Evolutionary conservation across 2,329 filamentous ascomycete species (phyloP), one percentile per base, ranked within the genome.

Genomic region (Penicillium concentricum): DNA sequence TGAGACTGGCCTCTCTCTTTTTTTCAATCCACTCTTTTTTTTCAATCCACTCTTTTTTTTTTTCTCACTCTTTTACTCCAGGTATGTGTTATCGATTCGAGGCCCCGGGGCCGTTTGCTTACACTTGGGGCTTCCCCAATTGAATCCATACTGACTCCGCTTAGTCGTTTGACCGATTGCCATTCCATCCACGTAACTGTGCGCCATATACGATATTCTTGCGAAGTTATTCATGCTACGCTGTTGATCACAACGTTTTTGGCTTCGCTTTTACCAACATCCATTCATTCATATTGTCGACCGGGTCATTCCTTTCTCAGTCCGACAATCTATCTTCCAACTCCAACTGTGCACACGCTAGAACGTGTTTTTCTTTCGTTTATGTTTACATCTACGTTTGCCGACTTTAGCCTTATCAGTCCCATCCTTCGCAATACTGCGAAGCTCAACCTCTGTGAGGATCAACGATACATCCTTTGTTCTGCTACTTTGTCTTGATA

Each of bases 391-490:
- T 35, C 6, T 16, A 35, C 15, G 5, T 35, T 35, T 35, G 13
- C 32, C 32, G 32, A 16, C 13, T 20, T 37, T 9, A 28, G 50
- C 32, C 32, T 45, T 39, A 32, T 16, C 41, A 9, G 18, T 15
- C 22, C 18, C 54, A 53, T 42, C 26, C 47, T 59, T 64, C 35
- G n/a, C 22, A 28, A 35, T 51, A 44, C 38, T 39, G n/a, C 18
- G 51, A 43, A 60, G 34, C 60, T 61, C 32, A 56, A 56, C 60
- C 57, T 64, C 57, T 57, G 59, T 47, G 59, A 61, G 57, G 57
- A 62, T 50, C 52, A 38, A 43, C 51, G 18, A 39, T 30, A 20
- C 16, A 37, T 41, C 6, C 8, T 50, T 52, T n/a, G n/a, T 35
- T 16, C 22, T 22, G 13, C 28, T 43, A n/a, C 28, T 52, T 44